Base-by-base conservation (phyloP, 1,139 yeast species). In the Geotrichum europaeum region DNA sequence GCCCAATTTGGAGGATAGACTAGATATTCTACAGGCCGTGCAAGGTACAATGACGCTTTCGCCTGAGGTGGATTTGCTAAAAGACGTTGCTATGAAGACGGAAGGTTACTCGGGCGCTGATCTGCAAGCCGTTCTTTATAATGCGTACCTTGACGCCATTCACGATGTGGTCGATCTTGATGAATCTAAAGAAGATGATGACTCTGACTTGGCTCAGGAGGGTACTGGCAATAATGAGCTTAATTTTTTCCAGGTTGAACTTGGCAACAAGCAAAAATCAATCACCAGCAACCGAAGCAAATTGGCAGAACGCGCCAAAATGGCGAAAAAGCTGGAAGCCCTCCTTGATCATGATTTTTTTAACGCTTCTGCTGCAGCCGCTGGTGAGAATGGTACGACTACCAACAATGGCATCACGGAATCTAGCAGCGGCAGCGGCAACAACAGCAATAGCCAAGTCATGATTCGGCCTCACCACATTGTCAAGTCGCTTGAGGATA, bases 101-200 rank as follows among this genome's bases (percentile, higher is more conserved):
- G 83, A 79, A 1, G 97, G 97, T 0, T 92, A 83, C 68, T 88
- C 97, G 47, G 97, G 97, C 13, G 99, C 99, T 0, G 99, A 94
- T 75, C 77, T 94, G 72, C 98, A 92, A 74, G 97, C 97, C 0
- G 77, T 94, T 57, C 86, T 92, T 52, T 92, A 91, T 73, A 94
- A 91, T 74, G 97, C 98, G 0, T 91, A 92, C 70, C 79, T 94
- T 70, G 87, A 86, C 65, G 96, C 96, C 9, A 96, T 94, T 22
- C 98, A 94, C 72, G 85, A 86, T 52, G 83, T 81, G 62, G 78
- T 92, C 59, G 85, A 84, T 28, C 56, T 45, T 15, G 66, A 63
- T 20, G 69, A 72, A 10, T 78, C 70, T 22, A 69, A 69, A n/a
- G 60, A 65, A n/a, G 69, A 66, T n/a, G 66, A 76, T 50, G 79